Evolutionary conservation across 2,329 filamentous ascomycete species (phyloP), one percentile per base, ranked within the genome.

Genomic region (Ramularia collo-cygni): DNA sequence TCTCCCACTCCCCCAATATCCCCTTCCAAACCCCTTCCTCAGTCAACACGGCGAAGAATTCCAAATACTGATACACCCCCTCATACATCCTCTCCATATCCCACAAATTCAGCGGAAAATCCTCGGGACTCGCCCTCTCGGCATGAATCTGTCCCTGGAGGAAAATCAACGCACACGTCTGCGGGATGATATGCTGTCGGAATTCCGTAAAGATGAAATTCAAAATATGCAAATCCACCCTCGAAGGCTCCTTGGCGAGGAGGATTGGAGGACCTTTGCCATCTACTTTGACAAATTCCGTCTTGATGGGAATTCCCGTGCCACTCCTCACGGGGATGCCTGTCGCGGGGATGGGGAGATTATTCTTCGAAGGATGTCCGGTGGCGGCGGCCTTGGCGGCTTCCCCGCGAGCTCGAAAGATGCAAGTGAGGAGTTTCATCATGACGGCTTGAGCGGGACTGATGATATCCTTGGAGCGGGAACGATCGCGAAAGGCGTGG

Each of bases 81-180:
- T 96, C 90, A 61, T 94, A 95, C 43, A 93, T 90, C 10, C 90
- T 79, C 61, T 96, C 90, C 83, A 96, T 94, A 56, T 96, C 90
- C 90, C 90, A 96, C 33, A 88, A 76, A 55, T 96, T 93, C 2
- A 95, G 80, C 0, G 90, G 90, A 55, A 95, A 96, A 56, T 95
- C 89, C 46, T 85, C 79, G 0, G 86, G 80, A 44, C 90, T 77
- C 12, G 82, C 79, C 41, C 80, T 74, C 21, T 82, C 80, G 28
- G 82, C 79, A 29, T 86, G 81, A 24, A 95, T 94, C 58, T 95
- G 84, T 12, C 86, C 85, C 66, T 96, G 90, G 3, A 95, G 75
- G 56, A 92, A 87, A 67, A 96, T 95, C 27, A 95, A 71, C n/a
- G 89, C 89, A 39, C 89, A 85, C 12, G 88, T 95, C 58, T 95